Evolutionary conservation across 305 asterid genomes (phyloP), one percentile per base, ranked within the genome.

Genomic region (Fraxinus dipetala): DNA sequence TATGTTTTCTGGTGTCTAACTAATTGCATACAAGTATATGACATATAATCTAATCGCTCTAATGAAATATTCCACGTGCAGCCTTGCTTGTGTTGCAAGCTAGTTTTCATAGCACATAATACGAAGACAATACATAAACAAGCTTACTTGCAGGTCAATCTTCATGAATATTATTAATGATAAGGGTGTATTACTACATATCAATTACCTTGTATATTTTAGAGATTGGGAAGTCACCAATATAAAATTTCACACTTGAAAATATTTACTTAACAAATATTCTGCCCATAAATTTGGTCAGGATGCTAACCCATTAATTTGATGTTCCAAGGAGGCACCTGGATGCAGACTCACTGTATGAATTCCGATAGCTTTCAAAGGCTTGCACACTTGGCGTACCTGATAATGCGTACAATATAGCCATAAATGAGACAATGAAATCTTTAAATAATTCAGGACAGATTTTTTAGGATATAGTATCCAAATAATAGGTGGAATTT

Each of bases 311-410:
- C 89, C 92, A 28, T 81, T 84, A 85, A 86, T 84, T 65, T 89
- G 92, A 82, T 89, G 90, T 61, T 89, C 88, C 63, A 86, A 43
- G 36, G 92, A 80, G 77, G 90, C 90, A 79, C 90, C 92, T 0
- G 88, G 77, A 83, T 89, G 90, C 84, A 87, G 80, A 76, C 90
- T 87, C 84, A 89, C 87, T 35, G 92, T 76, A 79, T 84, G 90
- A 76, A 87, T 80, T 78, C 92, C 92, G 40, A 82, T 75, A 78
- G 86, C 83, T 83, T 87, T 87, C 78, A 89, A 82, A 78, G 88
- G 90, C 85, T 87, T 89, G 87, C 87, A 89, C 65, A 87, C 65
- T 77, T 82, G 67, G 83, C 88, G 89, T 74, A 87, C 90, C 92
- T 89, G 81, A 75, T 28, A 73, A 81, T 30, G 65, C 24, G 20